Conservation (phyloP, 2,329 filamentous ascomycete species). For the Penicillium rolfsii region DNA sequence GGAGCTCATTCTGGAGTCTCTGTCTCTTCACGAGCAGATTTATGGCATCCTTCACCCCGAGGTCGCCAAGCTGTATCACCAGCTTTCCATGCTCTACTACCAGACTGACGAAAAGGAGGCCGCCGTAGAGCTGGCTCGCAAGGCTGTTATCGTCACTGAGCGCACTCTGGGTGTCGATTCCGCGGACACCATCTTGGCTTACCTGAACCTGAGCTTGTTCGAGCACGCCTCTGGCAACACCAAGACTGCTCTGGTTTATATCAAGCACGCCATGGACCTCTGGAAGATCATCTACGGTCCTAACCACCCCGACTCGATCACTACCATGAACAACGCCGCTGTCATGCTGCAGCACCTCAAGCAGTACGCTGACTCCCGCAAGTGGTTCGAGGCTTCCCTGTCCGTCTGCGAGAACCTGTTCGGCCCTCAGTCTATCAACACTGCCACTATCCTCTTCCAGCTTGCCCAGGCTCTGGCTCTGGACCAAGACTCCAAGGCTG, state of each 20-base stretch:
- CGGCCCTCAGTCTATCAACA: slow-evolving; percentile 86
- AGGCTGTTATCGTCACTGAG: slow-evolving; percentile 95
- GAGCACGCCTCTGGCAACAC: slow-evolving; percentile 92
- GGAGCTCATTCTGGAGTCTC: slow-evolving; percentile 90
- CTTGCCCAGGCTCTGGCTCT: slow-evolving; percentile 91
- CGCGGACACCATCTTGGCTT: slow-evolving; percentile 89
- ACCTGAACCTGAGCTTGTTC: slow-evolving; percentile 93
- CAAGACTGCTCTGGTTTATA: slow-evolving; percentile 80
- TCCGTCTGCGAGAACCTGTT: slow-evolving; percentile 87
- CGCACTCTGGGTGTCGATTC: slow-evolving; percentile 92
- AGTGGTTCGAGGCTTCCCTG: slow-evolving; percentile 96
- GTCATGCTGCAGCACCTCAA: slow-evolving; percentile 98
- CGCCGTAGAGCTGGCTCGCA: slow-evolving; percentile 91
- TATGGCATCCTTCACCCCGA: slow-evolving; percentile 97
- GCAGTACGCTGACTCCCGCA: slow-evolving; percentile 88
- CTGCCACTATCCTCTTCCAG: slow-evolving; percentile 94
- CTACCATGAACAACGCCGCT: slow-evolving; percentile 96
- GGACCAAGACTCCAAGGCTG: slow-evolving; percentile 91
- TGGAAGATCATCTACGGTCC: slow-evolving; percentile 97
- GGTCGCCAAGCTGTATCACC: slow-evolving; percentile 93
- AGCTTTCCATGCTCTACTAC: slow-evolving; percentile 93
- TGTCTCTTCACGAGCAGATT: slow-evolving; percentile 97
- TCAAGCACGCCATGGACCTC: slow-evolving; percentile 88
- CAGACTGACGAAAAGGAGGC: slow-evolving; percentile 97
- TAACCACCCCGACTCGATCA: slow-evolving; percentile 95